Percentiles rank a stretch among this genome's conserved stretches.
Evolutionary conservation across 345 rosid species (phyloP).

Genomic region (Eutrema japonicum): DNA sequence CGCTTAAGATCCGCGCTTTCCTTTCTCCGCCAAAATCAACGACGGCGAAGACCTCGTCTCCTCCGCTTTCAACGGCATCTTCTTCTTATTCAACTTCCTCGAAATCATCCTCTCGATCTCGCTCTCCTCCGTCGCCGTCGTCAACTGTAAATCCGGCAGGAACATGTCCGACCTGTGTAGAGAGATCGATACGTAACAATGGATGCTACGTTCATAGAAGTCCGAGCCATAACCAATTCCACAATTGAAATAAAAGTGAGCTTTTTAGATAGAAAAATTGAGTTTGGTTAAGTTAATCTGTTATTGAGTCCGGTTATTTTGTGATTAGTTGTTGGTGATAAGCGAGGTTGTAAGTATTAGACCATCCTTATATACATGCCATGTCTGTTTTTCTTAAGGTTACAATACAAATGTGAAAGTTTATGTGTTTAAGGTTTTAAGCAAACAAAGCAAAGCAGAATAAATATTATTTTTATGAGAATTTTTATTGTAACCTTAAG

Average conservation of each 20-base stretch:
- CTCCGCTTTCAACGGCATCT: constrained; percentile 14
- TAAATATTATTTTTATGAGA: no score
- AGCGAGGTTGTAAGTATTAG: neutral
- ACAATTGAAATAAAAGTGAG: constrained; percentile 42
- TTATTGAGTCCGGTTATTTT: neutral
- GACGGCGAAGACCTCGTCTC: constrained; percentile 27
- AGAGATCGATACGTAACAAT: constrained; percentile 47
- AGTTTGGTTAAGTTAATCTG: neutral
- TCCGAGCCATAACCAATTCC: constrained; percentile 48
- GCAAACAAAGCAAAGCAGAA: no score
- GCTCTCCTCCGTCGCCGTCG: constrained; percentile 35
- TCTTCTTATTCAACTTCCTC: constrained; percentile 42
- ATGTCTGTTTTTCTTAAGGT: no score
- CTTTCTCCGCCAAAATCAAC: constrained; percentile 51
- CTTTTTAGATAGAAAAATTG: neutral
- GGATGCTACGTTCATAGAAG: constrained; percentile 56
- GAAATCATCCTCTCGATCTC: constrained; percentile 43
- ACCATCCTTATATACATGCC: no score
- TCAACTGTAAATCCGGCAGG: neutral
- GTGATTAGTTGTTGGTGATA: neutral
- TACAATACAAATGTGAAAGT: no score
- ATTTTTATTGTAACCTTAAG: no score
- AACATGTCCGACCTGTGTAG: constrained; percentile 35
- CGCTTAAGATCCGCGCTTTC: constrained; percentile 81
- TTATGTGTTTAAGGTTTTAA: no score